These are phyloP conservation scores for Aspergillus hortae DNA, from an alignment of 2,329 filamentous ascomycete genomes.

Conservation along the genomic window DNA sequence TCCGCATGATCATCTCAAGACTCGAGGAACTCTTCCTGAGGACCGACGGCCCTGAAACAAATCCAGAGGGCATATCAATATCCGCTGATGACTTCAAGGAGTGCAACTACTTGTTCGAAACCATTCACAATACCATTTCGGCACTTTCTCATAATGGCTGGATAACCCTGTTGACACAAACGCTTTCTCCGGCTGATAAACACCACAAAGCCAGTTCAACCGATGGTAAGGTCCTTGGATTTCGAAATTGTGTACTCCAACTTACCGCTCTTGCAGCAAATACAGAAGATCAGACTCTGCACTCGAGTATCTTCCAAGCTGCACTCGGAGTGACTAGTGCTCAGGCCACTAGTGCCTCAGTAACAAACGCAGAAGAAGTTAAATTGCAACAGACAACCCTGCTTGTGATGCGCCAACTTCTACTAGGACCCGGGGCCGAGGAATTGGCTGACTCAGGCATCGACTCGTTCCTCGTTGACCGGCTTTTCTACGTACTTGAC, in stretches of 20 bases:
- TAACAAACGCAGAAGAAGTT: conserved; percentile 52
- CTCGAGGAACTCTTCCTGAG: conserved; percentile 31
- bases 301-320: conserved; percentile 31
- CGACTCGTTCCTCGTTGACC: conserved; percentile 67
- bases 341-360: conserved; percentile 12
- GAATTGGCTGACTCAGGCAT: conserved; percentile 51
- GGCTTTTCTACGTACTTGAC: conserved; percentile 59
- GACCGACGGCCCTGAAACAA: conserved; percentile 14
- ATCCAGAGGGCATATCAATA: conserved; percentile 45
- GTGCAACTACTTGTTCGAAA: conserved; percentile 73
- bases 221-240: conserved; percentile 45
- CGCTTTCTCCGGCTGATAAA: conserved; percentile 48
- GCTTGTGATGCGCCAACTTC: conserved; percentile 55
- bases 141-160: conserved; percentile 68
- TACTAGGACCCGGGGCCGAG: conserved; percentile 38
- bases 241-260: not conserved
- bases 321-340: conserved; percentile 27
- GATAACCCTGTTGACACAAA: conserved; percentile 64
- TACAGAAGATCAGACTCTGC: conserved; percentile 27
- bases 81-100: conserved; percentile 65
- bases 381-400: conserved; percentile 70
- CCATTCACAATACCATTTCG: conserved; percentile 68
- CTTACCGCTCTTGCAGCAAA: conserved; percentile 18
- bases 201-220: conserved; percentile 40
- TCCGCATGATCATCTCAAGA: conserved; percentile 34